Percentiles rank a stretch among this genome's conserved stretches.
These are phyloP conservation scores for Tetragonia tetragonoides DNA, from an alignment of 148 eudicot genomes.

Conservation along the genomic window DNA sequence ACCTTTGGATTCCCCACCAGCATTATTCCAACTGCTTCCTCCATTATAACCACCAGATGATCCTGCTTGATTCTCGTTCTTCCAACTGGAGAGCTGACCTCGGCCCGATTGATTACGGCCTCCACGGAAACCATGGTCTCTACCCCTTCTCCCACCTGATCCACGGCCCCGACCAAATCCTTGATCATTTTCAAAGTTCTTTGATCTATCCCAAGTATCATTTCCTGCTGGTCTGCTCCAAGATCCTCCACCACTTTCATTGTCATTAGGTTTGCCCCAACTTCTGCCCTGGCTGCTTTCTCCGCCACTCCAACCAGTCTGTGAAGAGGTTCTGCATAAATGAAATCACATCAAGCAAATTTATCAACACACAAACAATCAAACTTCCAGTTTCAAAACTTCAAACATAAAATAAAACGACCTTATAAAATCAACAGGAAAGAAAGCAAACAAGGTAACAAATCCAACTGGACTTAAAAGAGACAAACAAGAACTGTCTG, in stretches of 20 bases:
- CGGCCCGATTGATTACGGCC: slow-evolving; percentile 23
- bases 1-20: slow-evolving; percentile 10
- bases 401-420: no score
- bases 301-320: slow-evolving; percentile 25
- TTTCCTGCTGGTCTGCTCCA: slow-evolving; percentile 19
- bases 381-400: no score
- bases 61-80: slow-evolving; percentile 28
- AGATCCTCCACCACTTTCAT: not conserved
- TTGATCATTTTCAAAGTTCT: slow-evolving; percentile 21
- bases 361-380: no score
- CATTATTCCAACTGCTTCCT: slow-evolving; percentile 32
- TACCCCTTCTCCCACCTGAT: slow-evolving; percentile 14
- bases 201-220: slow-evolving; percentile 22
- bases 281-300: slow-evolving; percentile 7
- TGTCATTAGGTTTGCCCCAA: not conserved
- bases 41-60: slow-evolving; percentile 9
- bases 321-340: slow-evolving; percentile 15
- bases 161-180: slow-evolving; percentile 33
- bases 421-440: not conserved
- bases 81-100: slow-evolving; percentile 31
- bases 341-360: not conserved
- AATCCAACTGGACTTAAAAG: not conserved
- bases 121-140: slow-evolving; percentile 16
- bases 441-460: not conserved
- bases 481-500: not conserved